phyloP scores from a whole-genome alignment of 1,284 basidiomycete species.

The Melampsora larici-populina region DNA sequence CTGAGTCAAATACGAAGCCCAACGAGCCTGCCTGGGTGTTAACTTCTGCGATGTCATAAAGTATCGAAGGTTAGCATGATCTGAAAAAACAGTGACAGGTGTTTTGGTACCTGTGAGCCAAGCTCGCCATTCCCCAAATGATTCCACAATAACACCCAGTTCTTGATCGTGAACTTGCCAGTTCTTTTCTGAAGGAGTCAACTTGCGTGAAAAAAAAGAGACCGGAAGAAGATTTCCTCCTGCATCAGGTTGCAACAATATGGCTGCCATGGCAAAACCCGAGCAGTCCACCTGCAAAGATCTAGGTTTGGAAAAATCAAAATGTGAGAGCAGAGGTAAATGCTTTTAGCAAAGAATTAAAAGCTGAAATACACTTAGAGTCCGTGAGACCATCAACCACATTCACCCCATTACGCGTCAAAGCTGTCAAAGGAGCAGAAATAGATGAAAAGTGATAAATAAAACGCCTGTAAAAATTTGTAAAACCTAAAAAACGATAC shows the following conservation, averaged over 20 bases:
- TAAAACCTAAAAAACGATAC: no score
- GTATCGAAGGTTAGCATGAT: no score
- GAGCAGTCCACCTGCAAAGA: no score
- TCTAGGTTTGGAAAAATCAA: slow-evolving; percentile 33
- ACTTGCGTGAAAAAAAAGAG: slow-evolving; percentile 17
- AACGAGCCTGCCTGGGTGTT: no score
- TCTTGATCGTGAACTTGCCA: slow-evolving; percentile 25
- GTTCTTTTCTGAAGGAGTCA: background rate
- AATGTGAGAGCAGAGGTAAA: slow-evolving; percentile 7
- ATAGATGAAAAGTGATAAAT: no score
- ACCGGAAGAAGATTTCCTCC: background rate
- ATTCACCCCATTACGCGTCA: background rate
- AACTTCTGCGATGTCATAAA: no score
- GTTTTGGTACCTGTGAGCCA: slow-evolving; percentile 13
- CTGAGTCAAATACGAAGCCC: no score
- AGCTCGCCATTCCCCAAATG: slow-evolving; percentile 13
- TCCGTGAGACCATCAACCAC: background rate
- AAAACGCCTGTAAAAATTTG: no score
- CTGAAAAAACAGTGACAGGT: slow-evolving; percentile 22
- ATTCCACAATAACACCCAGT: no score
- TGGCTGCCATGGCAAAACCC: slow-evolving; percentile 10
- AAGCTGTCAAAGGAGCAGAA: no score
- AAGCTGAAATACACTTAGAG: background rate
- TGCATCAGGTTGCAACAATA: slow-evolving; percentile 1
- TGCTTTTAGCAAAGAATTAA: background rate